phyloP scores from a whole-genome alignment of 2,329 filamentous ascomycete species.

The Pseudogymnoascus sp. region DNA sequence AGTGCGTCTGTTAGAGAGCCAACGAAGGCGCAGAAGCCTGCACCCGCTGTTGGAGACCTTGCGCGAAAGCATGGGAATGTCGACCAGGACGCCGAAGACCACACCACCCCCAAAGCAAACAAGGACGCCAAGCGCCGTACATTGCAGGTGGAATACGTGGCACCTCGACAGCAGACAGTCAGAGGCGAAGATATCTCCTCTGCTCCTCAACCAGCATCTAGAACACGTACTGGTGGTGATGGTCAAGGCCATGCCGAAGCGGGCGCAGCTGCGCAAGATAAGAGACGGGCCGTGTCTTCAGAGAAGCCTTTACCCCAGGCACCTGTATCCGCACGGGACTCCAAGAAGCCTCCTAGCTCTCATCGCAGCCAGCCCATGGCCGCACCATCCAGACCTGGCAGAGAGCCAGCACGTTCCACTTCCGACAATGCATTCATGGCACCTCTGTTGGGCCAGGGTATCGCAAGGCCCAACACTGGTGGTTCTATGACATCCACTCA shows the following conservation, averaged over 20 bases:
- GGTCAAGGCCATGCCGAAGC: conserved; percentile 45
- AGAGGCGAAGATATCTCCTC: conserved; percentile 41
- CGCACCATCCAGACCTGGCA: conserved; percentile 38
- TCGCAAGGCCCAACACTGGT: conserved; percentile 66
- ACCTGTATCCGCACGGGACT: conserved; percentile 38
- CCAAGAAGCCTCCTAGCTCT: conserved; percentile 27
- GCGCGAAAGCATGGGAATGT: conserved; percentile 67
- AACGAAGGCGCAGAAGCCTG: conserved; percentile 55
- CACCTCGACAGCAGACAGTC: conserved; percentile 76
- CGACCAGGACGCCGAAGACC: conserved; percentile 53
- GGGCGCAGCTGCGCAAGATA: conserved; percentile 19
- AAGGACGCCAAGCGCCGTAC: conserved; percentile 89
- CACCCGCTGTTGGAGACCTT: conserved; percentile 52
- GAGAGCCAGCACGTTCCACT: conserved; percentile 43
- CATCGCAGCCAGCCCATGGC: conserved; percentile 34
- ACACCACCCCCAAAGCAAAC: conserved; percentile 53
- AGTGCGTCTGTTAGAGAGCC: conserved; percentile 90
- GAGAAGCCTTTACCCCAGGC: conserved; percentile 55
- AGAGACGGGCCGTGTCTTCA: conserved; percentile 31
- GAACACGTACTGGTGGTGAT: conserved; percentile 46
- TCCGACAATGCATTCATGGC: conserved; percentile 49
- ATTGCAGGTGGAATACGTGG: conserved; percentile 95
- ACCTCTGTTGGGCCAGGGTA: conserved; percentile 38
- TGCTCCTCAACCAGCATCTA: conserved; percentile 30
- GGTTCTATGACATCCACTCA: conserved; percentile 65